These are phyloP conservation scores for Geranium rotundifolium DNA, from an alignment of 345 rosid species.

Conservation along the genomic window DNA sequence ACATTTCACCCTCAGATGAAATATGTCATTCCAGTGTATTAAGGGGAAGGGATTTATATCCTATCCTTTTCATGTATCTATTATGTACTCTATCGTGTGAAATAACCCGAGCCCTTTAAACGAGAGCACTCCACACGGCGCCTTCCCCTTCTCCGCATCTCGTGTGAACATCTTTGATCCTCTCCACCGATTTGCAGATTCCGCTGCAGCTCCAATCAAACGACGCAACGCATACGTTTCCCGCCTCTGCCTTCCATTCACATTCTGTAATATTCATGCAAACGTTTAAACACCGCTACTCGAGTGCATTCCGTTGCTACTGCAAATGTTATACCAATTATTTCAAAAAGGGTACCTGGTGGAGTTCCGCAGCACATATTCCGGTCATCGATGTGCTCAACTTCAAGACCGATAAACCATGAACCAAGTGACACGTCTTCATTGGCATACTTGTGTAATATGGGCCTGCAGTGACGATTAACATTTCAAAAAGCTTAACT, in stretches of 20 bases:
- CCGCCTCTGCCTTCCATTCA: conserved; percentile 96
- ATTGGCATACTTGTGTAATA: conserved; percentile 86
- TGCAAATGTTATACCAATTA: background rate
- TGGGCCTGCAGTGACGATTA: conserved; percentile 47
- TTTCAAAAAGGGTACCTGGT: conserved; percentile 45
- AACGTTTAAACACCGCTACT: no score
- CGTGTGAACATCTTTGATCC: conserved; percentile 64
- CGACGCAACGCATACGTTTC: conserved; percentile 75
- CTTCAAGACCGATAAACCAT: conserved; percentile 96
- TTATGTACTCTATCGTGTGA: no score
- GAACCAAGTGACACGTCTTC: conserved; percentile 94
- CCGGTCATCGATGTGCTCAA: conserved; percentile 83
- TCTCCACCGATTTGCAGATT: conserved; percentile 93
- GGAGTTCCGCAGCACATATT: conserved; percentile 94
- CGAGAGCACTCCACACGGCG: conserved; percentile 67
- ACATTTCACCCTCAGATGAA: no score
- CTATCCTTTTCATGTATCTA: no score
- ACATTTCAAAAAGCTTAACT: conserved; percentile 4
- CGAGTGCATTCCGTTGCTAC: background rate
- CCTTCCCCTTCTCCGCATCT: conserved; percentile 86
- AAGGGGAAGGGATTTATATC: no score
- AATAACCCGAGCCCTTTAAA: no score
- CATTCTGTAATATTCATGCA: conserved; percentile 45
- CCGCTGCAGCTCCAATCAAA: conserved; percentile 99
- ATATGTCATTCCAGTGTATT: no score